Percentiles rank a stretch among this genome's conserved stretches.
Evolutionary conservation across 768 basidiomycete species (phyloP).

Genomic region (Serpula lacrymans): DNA sequence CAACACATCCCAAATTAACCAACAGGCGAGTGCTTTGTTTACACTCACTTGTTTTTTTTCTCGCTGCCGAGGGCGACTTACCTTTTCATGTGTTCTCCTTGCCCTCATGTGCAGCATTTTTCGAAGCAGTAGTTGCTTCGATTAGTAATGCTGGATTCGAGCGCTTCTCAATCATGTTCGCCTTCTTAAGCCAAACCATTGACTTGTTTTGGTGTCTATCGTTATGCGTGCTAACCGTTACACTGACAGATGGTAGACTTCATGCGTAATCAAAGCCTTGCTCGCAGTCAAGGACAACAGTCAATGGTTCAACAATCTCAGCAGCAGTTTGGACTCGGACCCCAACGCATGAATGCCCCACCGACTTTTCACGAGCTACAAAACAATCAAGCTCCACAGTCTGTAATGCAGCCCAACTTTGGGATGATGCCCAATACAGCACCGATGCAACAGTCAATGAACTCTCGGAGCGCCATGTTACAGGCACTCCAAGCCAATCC

Average conservation of each 20-base stretch:
- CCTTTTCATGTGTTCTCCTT: slow-evolving; percentile 14
- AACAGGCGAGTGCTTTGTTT: slow-evolving; percentile 42
- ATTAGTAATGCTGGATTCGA: slow-evolving; percentile 13
- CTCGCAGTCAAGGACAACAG: slow-evolving; percentile 37
- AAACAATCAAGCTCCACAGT: slow-evolving; percentile 16
- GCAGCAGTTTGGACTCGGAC: slow-evolving; percentile 38
- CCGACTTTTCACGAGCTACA: slow-evolving; percentile 37
- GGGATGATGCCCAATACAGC: slow-evolving; percentile 34
- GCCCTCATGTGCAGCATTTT: slow-evolving; percentile 5
- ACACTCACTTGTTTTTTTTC: slow-evolving; percentile 13
- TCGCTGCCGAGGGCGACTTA: slow-evolving; percentile 1
- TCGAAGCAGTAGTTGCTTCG: slow-evolving; percentile 2
- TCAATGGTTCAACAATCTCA: slow-evolving; percentile 37
- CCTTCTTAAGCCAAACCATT: slow-evolving; percentile 6
- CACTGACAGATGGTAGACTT: slow-evolving; percentile 42
- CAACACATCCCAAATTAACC: slow-evolving; percentile 33
- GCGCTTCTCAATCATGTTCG: slow-evolving; percentile 9
- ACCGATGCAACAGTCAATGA: slow-evolving; percentile 26
- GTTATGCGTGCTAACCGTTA: slow-evolving; percentile 23
- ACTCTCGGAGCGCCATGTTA: slow-evolving; percentile 33
- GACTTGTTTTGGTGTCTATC: slow-evolving; percentile 5
- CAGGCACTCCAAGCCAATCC: slow-evolving; percentile 32
- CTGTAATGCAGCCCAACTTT: slow-evolving; percentile 37
- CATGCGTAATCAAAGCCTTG: slow-evolving; percentile 37
- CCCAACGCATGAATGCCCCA: slow-evolving; percentile 35